Percentiles rank a stretch among this genome's conserved stretches.
phyloP scores from a whole-genome alignment of 169 alveolate species.

The Eimeria falciformis region DNA sequence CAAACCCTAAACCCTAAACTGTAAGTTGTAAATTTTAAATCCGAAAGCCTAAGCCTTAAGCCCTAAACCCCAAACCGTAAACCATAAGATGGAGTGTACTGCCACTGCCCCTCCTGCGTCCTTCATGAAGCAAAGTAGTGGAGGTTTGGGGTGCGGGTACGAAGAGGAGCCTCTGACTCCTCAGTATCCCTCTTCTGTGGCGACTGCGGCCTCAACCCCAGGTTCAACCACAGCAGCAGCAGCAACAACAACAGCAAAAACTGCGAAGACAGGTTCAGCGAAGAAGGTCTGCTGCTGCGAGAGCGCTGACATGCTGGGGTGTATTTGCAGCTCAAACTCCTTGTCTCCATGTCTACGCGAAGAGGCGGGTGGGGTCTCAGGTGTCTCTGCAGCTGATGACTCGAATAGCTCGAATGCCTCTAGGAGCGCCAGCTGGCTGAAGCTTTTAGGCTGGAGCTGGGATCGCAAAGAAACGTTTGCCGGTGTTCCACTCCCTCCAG shows the following conservation, averaged over 20 bases:
- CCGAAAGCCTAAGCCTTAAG: constrained; percentile 10
- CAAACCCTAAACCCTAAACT: constrained; percentile 7
- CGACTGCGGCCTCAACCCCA: constrained; percentile 35
- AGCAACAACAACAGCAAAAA: constrained; percentile 21
- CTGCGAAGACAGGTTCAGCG: neutral
- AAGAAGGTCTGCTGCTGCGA: neutral
- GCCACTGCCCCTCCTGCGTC: neutral
- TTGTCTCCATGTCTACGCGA: neutral
- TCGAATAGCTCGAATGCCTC: neutral
- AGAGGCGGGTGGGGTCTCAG: too few species aligned
- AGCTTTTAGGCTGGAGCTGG: constrained; percentile 12
- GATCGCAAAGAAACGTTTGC: neutral
- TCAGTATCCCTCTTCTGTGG: constrained; percentile 12
- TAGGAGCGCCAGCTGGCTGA: neutral
- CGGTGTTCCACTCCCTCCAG: neutral
- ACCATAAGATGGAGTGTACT: too few species aligned
- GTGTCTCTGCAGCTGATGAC: neutral
- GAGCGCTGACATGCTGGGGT: neutral
- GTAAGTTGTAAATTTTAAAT: neutral
- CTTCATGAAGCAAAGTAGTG: constrained; percentile 8
- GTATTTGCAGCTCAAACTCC: neutral
- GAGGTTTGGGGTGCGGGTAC: neutral
- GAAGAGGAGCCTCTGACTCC: constrained; percentile 52
- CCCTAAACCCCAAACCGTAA: too few species aligned
- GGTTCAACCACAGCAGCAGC: constrained; percentile 60